A percentile compares a stretch with the other conserved stretches of the same genome.
Conservation (phyloP, 495 filamentous ascomycete species). For the Aspergillus olivimuriae region DNA sequence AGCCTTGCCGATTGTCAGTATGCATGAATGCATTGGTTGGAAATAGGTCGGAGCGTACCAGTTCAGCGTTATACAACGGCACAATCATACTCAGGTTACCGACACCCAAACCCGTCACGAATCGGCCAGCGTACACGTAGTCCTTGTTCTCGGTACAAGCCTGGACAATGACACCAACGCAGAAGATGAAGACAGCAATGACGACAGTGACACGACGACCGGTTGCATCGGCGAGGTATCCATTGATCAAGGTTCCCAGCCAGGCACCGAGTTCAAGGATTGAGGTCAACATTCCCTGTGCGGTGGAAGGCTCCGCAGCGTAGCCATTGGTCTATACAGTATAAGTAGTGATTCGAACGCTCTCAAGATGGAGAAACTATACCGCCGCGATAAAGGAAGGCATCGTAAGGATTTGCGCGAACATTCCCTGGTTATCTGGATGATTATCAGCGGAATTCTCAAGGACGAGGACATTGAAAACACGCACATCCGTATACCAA, state of each 20-base stretch:
- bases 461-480: neutral
- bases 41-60: constrained; percentile 31
- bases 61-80: constrained; percentile 57
- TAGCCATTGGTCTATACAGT: no score
- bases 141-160: neutral
- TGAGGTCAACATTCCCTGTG: neutral
- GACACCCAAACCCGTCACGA: neutral
- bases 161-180: neutral
- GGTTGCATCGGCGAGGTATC: neutral
- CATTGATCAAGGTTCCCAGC: neutral
- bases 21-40: constrained; percentile 47
- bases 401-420: constrained; percentile 33
- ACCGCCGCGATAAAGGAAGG: constrained; percentile 22
- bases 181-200: neutral
- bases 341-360: no score
- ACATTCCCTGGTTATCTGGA: constrained; percentile 35
- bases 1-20: constrained; percentile 51
- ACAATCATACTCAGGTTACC: constrained; percentile 36
- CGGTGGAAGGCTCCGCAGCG: neutral
- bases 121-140: neutral
- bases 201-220: neutral
- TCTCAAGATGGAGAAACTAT: no score
- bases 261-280: neutral
- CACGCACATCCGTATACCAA: constrained; percentile 33
- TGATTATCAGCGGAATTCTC: neutral